These are phyloP conservation scores for Botryotinia calthae DNA, from an alignment of 2,329 filamentous ascomycete genomes.

Conservation along the genomic window DNA sequence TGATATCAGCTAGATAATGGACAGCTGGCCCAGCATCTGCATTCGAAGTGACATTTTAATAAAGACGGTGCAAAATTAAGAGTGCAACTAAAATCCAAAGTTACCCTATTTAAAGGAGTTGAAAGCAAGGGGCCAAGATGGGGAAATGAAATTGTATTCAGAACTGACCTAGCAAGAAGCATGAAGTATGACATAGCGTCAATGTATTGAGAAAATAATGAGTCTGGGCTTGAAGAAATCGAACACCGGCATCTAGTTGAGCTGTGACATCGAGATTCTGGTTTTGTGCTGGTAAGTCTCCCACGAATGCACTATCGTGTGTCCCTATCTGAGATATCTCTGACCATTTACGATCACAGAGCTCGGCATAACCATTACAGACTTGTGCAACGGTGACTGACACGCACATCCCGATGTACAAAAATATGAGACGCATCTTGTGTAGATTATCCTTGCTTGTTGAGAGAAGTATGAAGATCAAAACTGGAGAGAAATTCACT, in stretches of 20 bases:
- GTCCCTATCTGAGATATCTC: constrained; percentile 72
- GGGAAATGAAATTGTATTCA: too few species aligned
- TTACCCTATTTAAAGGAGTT: not conserved
- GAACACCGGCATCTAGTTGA: constrained; percentile 61
- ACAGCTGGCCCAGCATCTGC: constrained; percentile 55
- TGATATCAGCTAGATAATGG: constrained; percentile 54
- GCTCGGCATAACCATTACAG: constrained; percentile 69
- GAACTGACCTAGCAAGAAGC: not conserved
- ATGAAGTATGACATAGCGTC: constrained; percentile 35
- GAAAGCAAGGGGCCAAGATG: not conserved
- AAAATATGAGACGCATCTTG: constrained; percentile 11
- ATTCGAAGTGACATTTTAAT: not conserved
- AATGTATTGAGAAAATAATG: constrained; percentile 25
- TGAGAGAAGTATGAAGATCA: not conserved
- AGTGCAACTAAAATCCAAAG: not conserved
- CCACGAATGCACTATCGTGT: constrained; percentile 54
- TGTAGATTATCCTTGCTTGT: not conserved
- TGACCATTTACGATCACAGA: constrained; percentile 71
- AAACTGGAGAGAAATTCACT: not conserved
- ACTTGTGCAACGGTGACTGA: constrained; percentile 6
- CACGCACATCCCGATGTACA: constrained; percentile 1
- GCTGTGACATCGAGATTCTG: constrained; percentile 57
- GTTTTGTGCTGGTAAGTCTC: constrained; percentile 43
- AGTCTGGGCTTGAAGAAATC: constrained; percentile 62
- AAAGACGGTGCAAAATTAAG: not conserved